Evolutionary conservation across 805 yeast genomes (phyloP), one percentile per base, ranked within the genome.

Genomic region (Zygotorulaspora chibaensis): DNA sequence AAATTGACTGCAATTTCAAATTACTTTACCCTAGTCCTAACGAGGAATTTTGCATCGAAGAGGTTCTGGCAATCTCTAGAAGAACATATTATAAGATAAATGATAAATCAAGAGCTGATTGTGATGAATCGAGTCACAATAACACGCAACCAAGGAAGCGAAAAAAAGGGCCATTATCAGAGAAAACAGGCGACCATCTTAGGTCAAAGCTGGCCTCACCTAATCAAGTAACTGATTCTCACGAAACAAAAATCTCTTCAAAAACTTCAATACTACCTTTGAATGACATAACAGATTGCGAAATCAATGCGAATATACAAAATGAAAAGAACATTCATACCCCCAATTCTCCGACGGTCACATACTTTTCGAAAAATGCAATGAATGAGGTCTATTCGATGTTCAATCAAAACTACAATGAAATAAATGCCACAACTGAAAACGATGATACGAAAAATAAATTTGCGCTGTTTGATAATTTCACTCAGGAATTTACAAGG

Each of bases 351-450:
- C 95, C 95, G 0, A 88, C 96, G 0, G 75, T 84, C 52, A 89
- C 96, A 0, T 67, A 83, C 58, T 83, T 76, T 59, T 84, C 96
- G 0, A 79, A 80, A 41, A 79, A 81, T 56, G 91, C 96, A 2
- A 76, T 80, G 46, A 77, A 79, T 44, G 96, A 87, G 54, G 82
- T 88, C 0, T 70, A 76, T 50, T 75, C 78, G 12, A 85, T 88
- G 88, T 85, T 87, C 61, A 86, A 83, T 57, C 79, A 75, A 41
- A 47, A 57, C 34, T 48, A 56, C 33, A 45, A 57, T 6, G 58
- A 53, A 16, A 52, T 55, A 10, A 31, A 52, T 42, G 26, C 56
- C 45, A 8, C 46, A 11, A 37, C 49, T 3, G 60, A 54, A n/a
- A 54, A 57, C 16, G 61, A 56, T 28, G 61, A 56, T 30, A 59